These are phyloP conservation scores for Heterobasidion occidentale DNA, from an alignment of 1,284 basidiomycete species.

Conservation along the genomic window DNA sequence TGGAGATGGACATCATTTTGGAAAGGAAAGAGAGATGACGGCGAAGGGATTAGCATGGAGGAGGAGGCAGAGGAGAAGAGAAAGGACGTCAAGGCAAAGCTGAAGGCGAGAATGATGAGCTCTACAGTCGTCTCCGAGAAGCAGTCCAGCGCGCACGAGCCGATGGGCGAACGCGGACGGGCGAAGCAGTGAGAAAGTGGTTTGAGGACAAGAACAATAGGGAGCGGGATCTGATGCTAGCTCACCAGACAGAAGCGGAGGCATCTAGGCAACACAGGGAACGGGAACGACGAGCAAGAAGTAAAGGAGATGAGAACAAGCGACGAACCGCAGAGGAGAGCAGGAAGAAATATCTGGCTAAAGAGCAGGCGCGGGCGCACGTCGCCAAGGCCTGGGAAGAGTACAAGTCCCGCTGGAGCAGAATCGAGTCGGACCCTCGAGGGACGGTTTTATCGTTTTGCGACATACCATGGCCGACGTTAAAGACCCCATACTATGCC, in stretches of 20 bases:
- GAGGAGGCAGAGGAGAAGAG: neutral
- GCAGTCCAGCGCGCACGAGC: too few species aligned
- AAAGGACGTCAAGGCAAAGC: neutral
- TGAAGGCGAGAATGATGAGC: neutral
- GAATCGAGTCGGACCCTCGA: slow-evolving; percentile 25
- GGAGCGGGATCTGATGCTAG: neutral
- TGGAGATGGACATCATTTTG: too few species aligned
- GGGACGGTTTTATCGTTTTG: slow-evolving; percentile 39
- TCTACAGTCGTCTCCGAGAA: too few species aligned
- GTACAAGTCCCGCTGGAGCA: slow-evolving; percentile 57
- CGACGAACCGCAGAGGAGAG: neutral
- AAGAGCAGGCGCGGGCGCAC: neutral
- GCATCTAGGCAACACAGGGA: neutral
- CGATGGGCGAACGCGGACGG: too few species aligned
- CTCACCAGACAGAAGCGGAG: neutral
- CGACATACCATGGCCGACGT: slow-evolving; percentile 62
- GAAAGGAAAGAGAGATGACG: too few species aligned
- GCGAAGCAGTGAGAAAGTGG: too few species aligned
- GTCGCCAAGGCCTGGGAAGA: slow-evolving; percentile 43
- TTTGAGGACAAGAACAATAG: neutral
- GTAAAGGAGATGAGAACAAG: slow-evolving; percentile 26
- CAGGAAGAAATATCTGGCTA: too few species aligned
- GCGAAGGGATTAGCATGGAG: too few species aligned
- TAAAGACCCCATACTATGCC: slow-evolving; percentile 28
- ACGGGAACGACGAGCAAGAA: slow-evolving; percentile 24